Evolutionary conservation across 345 rosid species (phyloP).

Genomic region (Nephelium lappaceum): DNA sequence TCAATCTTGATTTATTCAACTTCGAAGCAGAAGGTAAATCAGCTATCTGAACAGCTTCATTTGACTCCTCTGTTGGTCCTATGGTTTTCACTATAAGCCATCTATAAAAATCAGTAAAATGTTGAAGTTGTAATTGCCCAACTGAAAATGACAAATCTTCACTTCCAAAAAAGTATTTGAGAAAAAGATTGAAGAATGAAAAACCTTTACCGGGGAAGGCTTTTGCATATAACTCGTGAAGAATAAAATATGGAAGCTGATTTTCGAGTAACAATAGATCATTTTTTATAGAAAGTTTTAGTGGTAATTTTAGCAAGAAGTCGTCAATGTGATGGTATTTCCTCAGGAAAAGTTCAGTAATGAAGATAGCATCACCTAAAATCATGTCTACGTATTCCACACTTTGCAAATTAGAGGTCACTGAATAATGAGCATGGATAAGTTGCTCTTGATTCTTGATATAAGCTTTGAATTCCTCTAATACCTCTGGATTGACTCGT

Average conservation of each 20-base stretch:
- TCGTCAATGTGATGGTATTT: accelerated
- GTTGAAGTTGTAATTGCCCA: too few relatives aligned
- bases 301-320: not conserved
- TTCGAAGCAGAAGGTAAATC: too few relatives aligned
- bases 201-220: not conserved
- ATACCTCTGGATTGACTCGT: not conserved
- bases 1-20: too few relatives aligned
- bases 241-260: not conserved
- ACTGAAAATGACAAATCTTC: too few relatives aligned
- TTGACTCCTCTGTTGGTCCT: too few relatives aligned
- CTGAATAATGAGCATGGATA: not conserved
- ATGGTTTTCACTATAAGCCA: too few relatives aligned
- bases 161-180: too few relatives aligned
- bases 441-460: not conserved
- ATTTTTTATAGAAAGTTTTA: accelerated
- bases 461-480: not conserved
- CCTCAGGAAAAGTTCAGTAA: not conserved
- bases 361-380: not conserved
- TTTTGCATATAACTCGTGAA: not conserved
- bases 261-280: not conserved
- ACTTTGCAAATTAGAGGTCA: not conserved
- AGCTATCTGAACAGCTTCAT: too few relatives aligned
- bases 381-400: not conserved
- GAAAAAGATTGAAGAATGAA: too few relatives aligned
- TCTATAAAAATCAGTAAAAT: too few relatives aligned